Evolutionary conservation across 257 asterid genomes (phyloP).

Genomic region (Nicotiana attenuata): DNA sequence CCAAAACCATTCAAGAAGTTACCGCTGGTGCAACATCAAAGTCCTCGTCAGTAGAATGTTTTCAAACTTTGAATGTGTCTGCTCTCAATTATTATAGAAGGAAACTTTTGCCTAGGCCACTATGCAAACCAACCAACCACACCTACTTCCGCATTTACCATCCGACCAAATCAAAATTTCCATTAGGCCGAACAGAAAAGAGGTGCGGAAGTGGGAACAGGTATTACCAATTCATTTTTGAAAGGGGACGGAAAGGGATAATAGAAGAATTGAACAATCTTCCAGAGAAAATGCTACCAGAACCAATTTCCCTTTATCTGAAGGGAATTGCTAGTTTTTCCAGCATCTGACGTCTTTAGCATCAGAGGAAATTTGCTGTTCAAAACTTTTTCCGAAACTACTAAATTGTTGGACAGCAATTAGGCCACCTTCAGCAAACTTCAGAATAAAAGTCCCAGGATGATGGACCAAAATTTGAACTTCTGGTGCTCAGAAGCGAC

Average conservation of each 20-base stretch:
- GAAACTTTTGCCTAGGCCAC: constrained; percentile 5
- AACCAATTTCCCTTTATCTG: not conserved
- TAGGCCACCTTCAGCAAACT: not conserved
- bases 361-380: not conserved
- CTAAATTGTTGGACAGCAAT: not conserved
- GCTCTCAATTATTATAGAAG: not conserved
- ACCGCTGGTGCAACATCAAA: not conserved
- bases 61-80: not conserved
- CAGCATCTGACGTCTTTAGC: not conserved
- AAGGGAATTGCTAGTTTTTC: not conserved
- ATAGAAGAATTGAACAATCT: too few species aligned
- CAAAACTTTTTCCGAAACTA: not conserved
- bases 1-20: not conserved
- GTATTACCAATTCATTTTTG: too few species aligned
- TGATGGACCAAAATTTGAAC: not conserved
- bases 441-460: not conserved
- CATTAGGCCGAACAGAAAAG: not conserved
- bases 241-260: too few species aligned
- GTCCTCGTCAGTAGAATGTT: not conserved
- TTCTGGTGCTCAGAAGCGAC: not conserved
- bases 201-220: not conserved
- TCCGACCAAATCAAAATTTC: not conserved
- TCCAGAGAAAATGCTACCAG: not conserved
- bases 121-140: not conserved
- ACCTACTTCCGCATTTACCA: not conserved